Conservation (phyloP, 2,329 filamentous ascomycete genomes). For the Colletotrichum sp. region DNA sequence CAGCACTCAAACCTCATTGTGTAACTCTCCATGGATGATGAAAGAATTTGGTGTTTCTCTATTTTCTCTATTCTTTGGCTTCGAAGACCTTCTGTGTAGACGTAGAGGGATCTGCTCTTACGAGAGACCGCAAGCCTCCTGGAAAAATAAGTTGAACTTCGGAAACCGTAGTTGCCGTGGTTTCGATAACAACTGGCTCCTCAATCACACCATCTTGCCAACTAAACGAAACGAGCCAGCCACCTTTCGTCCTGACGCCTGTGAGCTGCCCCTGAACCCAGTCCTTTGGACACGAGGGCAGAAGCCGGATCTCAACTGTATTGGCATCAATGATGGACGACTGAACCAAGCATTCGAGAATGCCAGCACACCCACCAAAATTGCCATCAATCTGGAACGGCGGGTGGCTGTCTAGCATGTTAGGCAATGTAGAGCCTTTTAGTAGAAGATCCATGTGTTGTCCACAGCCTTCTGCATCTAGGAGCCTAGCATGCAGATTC, state of each 20-base stretch:
- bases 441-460: slow-evolving; percentile 18
- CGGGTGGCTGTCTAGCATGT: slow-evolving; percentile 27
- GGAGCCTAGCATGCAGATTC: slow-evolving; percentile 49
- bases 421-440: slow-evolving; percentile 7
- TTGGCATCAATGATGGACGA: not conserved
- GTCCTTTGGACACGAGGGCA: slow-evolving; percentile 2
- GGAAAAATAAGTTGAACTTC: slow-evolving; percentile 1
- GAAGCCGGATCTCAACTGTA: not conserved
- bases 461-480: slow-evolving; percentile 32
- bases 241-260: not conserved
- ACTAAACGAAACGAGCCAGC: slow-evolving; percentile 3
- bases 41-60: not conserved
- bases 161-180: not conserved
- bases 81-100: not conserved
- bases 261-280: slow-evolving; percentile 2
- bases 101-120: not conserved
- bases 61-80: not conserved
- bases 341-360: slow-evolving; percentile 26
- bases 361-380: slow-evolving; percentile 48
- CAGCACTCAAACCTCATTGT: not conserved
- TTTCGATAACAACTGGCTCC: not conserved
- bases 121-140: not conserved
- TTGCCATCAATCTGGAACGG: slow-evolving; percentile 57
- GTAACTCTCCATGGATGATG: not conserved
- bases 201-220: slow-evolving; percentile 4